Conservation (phyloP, 176 grass and related monocot genomes). For the Zoysia pacifica region DNA sequence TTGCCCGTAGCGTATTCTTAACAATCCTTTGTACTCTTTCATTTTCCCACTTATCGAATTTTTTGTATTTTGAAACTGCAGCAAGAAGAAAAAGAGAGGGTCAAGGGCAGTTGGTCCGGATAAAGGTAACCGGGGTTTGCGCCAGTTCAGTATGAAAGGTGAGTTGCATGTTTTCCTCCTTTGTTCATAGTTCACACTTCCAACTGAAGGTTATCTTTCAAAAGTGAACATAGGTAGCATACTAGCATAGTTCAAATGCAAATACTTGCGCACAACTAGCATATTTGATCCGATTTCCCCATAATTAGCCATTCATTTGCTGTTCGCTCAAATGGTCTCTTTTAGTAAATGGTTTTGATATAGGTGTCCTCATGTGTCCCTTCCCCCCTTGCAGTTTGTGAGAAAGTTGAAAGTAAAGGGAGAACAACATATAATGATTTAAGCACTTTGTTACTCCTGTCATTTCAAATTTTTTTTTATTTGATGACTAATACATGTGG, state of each 20-base stretch:
- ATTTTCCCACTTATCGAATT: too few species aligned
- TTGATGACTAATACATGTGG: neutral
- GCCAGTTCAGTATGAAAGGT: constrained; percentile 15
- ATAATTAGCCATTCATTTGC: neutral
- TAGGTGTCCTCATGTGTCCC: constrained; percentile 12
- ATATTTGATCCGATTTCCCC: neutral
- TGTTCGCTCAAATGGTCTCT: neutral
- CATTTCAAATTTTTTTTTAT: neutral
- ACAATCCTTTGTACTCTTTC: too few species aligned
- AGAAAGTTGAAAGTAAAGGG: constrained; percentile 99
- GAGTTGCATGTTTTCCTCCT: neutral
- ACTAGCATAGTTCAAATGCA: neutral
- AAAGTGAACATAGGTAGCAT: constrained; percentile 10
- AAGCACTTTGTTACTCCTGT: constrained; percentile 17
- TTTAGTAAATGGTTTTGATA: neutral
- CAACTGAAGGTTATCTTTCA: constrained; percentile 8
- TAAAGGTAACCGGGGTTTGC: too few species aligned
- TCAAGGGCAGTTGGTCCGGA: too few species aligned
- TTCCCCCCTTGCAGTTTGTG: constrained; percentile 70
- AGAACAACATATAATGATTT: constrained; percentile 99
- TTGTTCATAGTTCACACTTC: neutral
- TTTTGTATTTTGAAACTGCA: too few species aligned
- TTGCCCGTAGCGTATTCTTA: too few species aligned
- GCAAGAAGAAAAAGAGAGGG: too few species aligned
- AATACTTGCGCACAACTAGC: neutral